Base-by-base conservation (phyloP, 306 rosid species). In the Corylus americana region DNA sequence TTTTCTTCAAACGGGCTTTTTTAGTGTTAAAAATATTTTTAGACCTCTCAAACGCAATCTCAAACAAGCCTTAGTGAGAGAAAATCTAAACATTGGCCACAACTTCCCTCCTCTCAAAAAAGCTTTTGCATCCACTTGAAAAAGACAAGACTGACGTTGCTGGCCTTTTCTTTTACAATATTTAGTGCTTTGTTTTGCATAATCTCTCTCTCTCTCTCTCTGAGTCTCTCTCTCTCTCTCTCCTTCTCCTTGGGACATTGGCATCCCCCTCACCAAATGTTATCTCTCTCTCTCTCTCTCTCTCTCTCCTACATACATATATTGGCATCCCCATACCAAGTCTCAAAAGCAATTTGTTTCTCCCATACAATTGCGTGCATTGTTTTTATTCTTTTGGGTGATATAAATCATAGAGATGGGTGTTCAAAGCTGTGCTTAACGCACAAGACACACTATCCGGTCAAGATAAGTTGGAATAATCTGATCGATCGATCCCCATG, bases 1-100 rank as follows among this genome's bases (percentile, higher is more conserved):
- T 22, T 22, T 22, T 22, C 25, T 22, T 22, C 25, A 22, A 22
- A 22, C 25, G 25, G 0, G 25, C 25, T 22, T 22, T 22, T 22
- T 22, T 0, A 22, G 25, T 22, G 25, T 22, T 22, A 22, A 22
- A 22, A 22, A 22, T 22, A 22, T 22, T 22, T 22, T 22, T 22
- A 22, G 25, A 22, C 25, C 25, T 22, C 25, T 22, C 25, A 22
- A 0, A 22, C 25, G 25, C 0, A 22, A 22, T 22, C 25, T 22
- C 25, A 22, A 22, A 22, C 25, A 22, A 22, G 25, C 25, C 25
- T 22, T 22, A 86, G 96, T 91, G 96, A 93, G 79, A 81, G 86
- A 82, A 93, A 87, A 78, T 57, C 80, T 18, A 80, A 83, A 82
- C 90, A 80, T 78, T 79, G 83, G 58, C 81, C 85, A 72, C 87